These are phyloP conservation scores for Dothistroma pini DNA, from an alignment of 2,329 filamentous ascomycete genomes.

Conservation along the genomic window DNA sequence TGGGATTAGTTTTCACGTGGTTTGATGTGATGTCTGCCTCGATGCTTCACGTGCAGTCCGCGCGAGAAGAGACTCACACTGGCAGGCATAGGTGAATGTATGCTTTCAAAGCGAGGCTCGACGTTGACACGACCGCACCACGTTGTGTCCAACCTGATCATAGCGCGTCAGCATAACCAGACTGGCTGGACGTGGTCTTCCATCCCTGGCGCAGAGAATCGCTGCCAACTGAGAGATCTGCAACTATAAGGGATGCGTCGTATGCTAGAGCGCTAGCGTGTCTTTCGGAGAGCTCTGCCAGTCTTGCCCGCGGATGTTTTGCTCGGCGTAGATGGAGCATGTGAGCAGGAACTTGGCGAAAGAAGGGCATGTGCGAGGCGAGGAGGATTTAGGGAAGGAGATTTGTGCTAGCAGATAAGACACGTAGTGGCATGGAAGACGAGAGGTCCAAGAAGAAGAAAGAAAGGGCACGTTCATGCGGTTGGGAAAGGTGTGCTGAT, in stretches of 20 bases:
- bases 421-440: neutral
- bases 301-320: neutral
- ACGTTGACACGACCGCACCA: neutral
- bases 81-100: neutral
- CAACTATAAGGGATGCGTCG: constrained; percentile 1
- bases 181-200: neutral
- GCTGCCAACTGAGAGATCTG: neutral
- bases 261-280: constrained; percentile 3
- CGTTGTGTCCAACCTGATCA: neutral
- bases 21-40: neutral
- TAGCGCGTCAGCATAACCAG: neutral
- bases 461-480: neutral
- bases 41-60: neutral
- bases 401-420: neutral
- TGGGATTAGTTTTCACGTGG: neutral
- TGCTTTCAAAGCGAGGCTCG: neutral
- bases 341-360: neutral
- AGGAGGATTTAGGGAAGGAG: neutral
- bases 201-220: neutral
- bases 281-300: neutral
- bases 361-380: neutral
- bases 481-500: neutral
- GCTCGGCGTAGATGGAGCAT: neutral
- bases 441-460: neutral
- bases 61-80: neutral